Evolutionary conservation across 2,329 filamentous ascomycete species (phyloP).

Genomic region (Pezicula carpinea): DNA sequence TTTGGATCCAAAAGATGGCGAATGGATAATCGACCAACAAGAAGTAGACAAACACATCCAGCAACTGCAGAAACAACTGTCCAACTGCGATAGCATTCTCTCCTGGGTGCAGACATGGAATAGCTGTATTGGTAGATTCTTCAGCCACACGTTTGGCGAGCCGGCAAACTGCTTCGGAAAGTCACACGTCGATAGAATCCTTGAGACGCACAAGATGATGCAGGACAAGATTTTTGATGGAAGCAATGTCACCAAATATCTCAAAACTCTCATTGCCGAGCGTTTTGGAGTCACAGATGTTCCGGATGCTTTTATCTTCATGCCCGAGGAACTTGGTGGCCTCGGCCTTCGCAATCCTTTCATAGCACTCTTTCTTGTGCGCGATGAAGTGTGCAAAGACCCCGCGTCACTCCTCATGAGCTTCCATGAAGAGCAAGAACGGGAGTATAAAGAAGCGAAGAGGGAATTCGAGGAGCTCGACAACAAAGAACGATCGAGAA

Average conservation of each 20-base stretch:
- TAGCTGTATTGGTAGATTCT: slow-evolving; percentile 49
- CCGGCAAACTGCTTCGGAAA: slow-evolving; percentile 48
- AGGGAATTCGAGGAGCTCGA: slow-evolving; percentile 22
- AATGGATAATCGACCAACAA: slow-evolving; percentile 47
- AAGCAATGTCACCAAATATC: slow-evolving; percentile 37
- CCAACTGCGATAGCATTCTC: slow-evolving; percentile 46
- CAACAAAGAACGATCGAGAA: slow-evolving; percentile 6
- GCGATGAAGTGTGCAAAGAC: slow-evolving; percentile 15
- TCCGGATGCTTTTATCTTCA: slow-evolving; percentile 34
- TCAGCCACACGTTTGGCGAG: slow-evolving; percentile 50
- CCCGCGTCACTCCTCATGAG: slow-evolving; percentile 18
- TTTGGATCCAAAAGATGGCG: slow-evolving; percentile 39
- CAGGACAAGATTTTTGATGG: slow-evolving; percentile 42
- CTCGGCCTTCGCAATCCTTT: slow-evolving; percentile 34
- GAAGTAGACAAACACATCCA: slow-evolving; percentile 49
- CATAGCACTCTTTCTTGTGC: slow-evolving; percentile 26
- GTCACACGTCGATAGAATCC: slow-evolving; percentile 47
- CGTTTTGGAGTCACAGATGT: slow-evolving; percentile 38
- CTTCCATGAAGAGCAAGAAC: slow-evolving; percentile 26
- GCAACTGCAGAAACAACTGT: slow-evolving; percentile 49
- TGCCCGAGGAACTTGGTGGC: slow-evolving; percentile 32
- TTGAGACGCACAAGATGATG: slow-evolving; percentile 45
- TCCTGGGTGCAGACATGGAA: slow-evolving; percentile 56
- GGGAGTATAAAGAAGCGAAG: slow-evolving; percentile 29
- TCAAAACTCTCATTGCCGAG: slow-evolving; percentile 41